Conservation (phyloP, 495 filamentous ascomycete genomes). For the Thermothielavioides terrestris region DNA sequence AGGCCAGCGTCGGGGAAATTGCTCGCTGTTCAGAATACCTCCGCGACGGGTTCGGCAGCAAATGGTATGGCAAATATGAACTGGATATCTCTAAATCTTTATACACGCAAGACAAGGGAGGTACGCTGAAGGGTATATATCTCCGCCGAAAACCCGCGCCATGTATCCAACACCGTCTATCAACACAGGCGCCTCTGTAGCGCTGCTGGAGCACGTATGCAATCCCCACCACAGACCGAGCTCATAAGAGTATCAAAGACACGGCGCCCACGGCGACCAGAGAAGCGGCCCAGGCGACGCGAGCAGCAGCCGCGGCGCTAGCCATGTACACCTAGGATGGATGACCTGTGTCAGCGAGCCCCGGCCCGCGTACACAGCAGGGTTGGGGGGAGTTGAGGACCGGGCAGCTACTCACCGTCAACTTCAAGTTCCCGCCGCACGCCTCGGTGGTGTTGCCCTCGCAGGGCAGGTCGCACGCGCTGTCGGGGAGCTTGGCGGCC, state of each 20-base stretch:
- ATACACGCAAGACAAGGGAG: too few relatives aligned
- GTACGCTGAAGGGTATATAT: constrained; percentile 1
- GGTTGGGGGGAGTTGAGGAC: too few relatives aligned
- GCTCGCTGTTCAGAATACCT: too few relatives aligned
- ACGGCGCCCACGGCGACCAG: neutral
- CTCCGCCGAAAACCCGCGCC: neutral
- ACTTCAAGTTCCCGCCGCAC: constrained; percentile 38
- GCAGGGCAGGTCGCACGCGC: constrained; percentile 35
- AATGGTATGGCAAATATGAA: too few relatives aligned
- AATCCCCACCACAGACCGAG: neutral
- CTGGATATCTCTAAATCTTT: too few relatives aligned
- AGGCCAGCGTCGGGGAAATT: neutral
- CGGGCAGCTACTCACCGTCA: constrained; percentile 23
- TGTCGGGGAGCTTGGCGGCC: constrained; percentile 26
- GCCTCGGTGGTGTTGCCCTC: constrained; percentile 33
- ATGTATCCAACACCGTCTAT: neutral
- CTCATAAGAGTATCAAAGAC: neutral
- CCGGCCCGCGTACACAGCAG: too few relatives aligned
- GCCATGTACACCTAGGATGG: constrained; percentile 16
- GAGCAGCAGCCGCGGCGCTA: neutral
- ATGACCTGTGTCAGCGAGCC: neutral
- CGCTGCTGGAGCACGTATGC: neutral
- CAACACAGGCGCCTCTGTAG: too few relatives aligned
- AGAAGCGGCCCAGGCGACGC: neutral
- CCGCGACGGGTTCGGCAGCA: too few relatives aligned